Evolutionary conservation across 1,139 yeast genomes (phyloP).

Genomic region (Torulaspora globosa): DNA sequence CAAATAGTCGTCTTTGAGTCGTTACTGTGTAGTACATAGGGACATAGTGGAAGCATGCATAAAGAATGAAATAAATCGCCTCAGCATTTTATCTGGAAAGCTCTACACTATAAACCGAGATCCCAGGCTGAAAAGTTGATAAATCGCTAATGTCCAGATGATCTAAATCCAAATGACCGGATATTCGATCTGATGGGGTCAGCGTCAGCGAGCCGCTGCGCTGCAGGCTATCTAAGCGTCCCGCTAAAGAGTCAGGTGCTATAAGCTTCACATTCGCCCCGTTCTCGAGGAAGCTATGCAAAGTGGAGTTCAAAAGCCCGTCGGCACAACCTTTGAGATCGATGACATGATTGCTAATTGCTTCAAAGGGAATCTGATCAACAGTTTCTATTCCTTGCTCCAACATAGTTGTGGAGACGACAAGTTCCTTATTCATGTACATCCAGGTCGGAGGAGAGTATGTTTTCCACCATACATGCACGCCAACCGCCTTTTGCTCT

Average conservation of each 20-base stretch:
- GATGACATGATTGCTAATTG: constrained; percentile 32
- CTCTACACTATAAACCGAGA: constrained; percentile 31
- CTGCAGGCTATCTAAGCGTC: constrained; percentile 22
- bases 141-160: constrained; percentile 53
- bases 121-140: constrained; percentile 54
- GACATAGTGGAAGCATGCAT: constrained; percentile 11
- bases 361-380: constrained; percentile 19
- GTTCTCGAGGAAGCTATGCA: constrained; percentile 22
- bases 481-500: constrained; percentile 26
- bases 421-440: constrained; percentile 43
- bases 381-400: constrained; percentile 19
- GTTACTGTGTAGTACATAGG: constrained; percentile 14
- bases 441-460: constrained; percentile 93
- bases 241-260: constrained; percentile 48
- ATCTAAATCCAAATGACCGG: constrained; percentile 58
- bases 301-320: constrained; percentile 26
- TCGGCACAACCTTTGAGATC: constrained; percentile 40
- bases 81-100: neutral
- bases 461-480: constrained; percentile 87
- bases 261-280: constrained; percentile 39
- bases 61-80: neutral
- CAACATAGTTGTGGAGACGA: constrained; percentile 32
- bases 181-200: constrained; percentile 43
- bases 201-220: constrained; percentile 18
- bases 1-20: constrained; percentile 45